Conservation (phyloP, 805 yeast genomes). For the Monosporozyma aquatica region DNA sequence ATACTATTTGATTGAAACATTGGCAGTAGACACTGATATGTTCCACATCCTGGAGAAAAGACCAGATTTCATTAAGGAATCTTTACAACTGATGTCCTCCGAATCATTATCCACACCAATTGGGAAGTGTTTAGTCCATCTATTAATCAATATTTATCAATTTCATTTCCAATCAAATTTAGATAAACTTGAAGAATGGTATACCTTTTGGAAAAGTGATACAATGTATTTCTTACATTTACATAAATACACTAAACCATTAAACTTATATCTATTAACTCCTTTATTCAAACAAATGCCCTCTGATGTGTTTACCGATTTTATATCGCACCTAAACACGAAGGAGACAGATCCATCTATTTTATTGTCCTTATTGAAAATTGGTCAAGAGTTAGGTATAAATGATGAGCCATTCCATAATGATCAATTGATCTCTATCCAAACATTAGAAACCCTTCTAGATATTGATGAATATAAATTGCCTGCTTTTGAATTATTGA, state of each 20-base stretch:
- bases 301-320: slow-evolving; percentile 33
- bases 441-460: slow-evolving; percentile 34
- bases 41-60: slow-evolving; percentile 34
- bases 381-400: slow-evolving; percentile 55
- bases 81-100: slow-evolving; percentile 42
- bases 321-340: slow-evolving; percentile 19
- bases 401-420: slow-evolving; percentile 42
- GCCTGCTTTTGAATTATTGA: slow-evolving; percentile 50
- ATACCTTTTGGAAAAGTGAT: slow-evolving; percentile 40
- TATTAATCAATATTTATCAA: slow-evolving; percentile 32
- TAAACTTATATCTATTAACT: slow-evolving; percentile 55
- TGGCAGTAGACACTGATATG: slow-evolving; percentile 42
- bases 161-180: slow-evolving; percentile 19
- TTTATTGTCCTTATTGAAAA: slow-evolving; percentile 46
- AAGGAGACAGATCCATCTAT: slow-evolving; percentile 30
- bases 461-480: slow-evolving; percentile 39
- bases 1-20: slow-evolving; percentile 50
- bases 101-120: slow-evolving; percentile 58
- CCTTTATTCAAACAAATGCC: slow-evolving; percentile 45
- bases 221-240: slow-evolving; percentile 32
- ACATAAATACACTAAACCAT: slow-evolving; percentile 34
- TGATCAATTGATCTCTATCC: slow-evolving; percentile 29
- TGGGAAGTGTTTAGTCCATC: slow-evolving; percentile 44
- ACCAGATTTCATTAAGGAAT: slow-evolving; percentile 39
- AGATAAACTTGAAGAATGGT: slow-evolving; percentile 33